These are phyloP conservation scores for Mycena crocata DNA, from an alignment of 768 basidiomycete genomes.

Conservation along the genomic window DNA sequence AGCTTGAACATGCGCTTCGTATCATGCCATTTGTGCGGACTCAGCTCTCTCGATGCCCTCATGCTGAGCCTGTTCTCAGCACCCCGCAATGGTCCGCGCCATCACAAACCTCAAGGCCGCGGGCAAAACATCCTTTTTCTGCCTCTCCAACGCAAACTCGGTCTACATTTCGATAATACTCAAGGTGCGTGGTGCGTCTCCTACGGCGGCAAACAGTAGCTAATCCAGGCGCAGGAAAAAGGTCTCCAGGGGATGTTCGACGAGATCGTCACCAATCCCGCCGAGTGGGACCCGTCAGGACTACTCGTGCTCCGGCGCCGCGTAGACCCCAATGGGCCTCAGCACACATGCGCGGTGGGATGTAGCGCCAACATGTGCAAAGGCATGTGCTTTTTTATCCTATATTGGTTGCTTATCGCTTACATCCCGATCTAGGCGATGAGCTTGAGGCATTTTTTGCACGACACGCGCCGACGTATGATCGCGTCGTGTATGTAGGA, in stretches of 20 bases:
- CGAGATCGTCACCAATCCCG: constrained; percentile 93
- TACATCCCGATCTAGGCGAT: constrained; percentile 68
- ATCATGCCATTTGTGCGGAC: constrained; percentile 86
- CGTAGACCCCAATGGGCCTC: constrained; percentile 79
- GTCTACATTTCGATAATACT: constrained; percentile 94
- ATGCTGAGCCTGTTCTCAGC: constrained; percentile 61
- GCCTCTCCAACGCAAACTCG: constrained; percentile 93
- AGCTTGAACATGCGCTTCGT: constrained; percentile 83
- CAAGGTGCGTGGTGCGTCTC: constrained; percentile 69
- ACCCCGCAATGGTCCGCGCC: constrained; percentile 96
- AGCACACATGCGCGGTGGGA: constrained; percentile 87
- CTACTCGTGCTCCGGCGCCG: constrained; percentile 81
- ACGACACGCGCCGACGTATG: constrained; percentile 69
- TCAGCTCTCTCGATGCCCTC: not conserved
- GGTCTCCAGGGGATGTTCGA: constrained; percentile 78
- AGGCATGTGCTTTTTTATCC: constrained; percentile 56
- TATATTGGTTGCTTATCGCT: not conserved
- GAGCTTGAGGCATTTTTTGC: constrained; percentile 88
- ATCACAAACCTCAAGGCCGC: constrained; percentile 79
- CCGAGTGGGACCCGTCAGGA: constrained; percentile 79
- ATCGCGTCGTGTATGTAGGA: constrained; percentile 90
- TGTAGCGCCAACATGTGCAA: constrained; percentile 99
- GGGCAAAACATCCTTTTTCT: constrained; percentile 82
- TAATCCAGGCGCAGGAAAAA: constrained; percentile 67
- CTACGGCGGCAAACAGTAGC: too few species aligned